Conservation (phyloP, 352 stramenopile genomes). For the Globisporangium polare region DNA sequence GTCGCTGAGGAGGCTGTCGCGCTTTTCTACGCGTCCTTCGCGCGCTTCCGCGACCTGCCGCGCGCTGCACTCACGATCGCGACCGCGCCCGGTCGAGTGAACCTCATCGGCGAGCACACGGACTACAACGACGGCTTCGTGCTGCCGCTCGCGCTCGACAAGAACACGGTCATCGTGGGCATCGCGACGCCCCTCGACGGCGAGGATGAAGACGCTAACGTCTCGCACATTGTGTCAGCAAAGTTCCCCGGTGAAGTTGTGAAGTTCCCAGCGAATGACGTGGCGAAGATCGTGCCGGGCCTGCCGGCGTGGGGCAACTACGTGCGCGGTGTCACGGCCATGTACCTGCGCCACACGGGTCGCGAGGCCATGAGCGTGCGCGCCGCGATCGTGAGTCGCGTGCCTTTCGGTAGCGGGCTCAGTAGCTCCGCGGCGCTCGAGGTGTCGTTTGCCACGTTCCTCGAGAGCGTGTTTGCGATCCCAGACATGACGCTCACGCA, state of each 20-base stretch:
- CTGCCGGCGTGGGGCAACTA: constrained; percentile 90
- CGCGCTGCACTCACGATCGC: constrained; percentile 49
- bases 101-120: constrained; percentile 95
- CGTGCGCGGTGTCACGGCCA: constrained; percentile 90
- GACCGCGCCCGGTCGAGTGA: constrained; percentile 91
- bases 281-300: constrained; percentile 42
- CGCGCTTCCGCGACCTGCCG: constrained; percentile 28
- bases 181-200: constrained; percentile 23
- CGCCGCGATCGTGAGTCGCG: constrained; percentile 83
- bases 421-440: constrained; percentile 92
- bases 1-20: constrained; percentile 50
- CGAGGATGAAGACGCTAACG: constrained; percentile 20
- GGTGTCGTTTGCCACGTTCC: constrained; percentile 89
- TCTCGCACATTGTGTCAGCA: constrained; percentile 47
- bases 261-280: constrained; percentile 45
- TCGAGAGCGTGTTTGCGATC: constrained; percentile 84
- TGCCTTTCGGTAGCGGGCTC: constrained; percentile 91
- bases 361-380: constrained; percentile 62
- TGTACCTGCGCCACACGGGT: constrained; percentile 79
- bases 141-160: constrained; percentile 90
- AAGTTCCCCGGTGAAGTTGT: constrained; percentile 49
- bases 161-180: constrained; percentile 86
- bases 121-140: constrained; percentile 97
- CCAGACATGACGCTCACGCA: constrained; percentile 47
- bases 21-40: constrained; percentile 62